phyloP scores from a whole-genome alignment of 129 eudicot species.

The Smallanthus sonchifolius region DNA sequence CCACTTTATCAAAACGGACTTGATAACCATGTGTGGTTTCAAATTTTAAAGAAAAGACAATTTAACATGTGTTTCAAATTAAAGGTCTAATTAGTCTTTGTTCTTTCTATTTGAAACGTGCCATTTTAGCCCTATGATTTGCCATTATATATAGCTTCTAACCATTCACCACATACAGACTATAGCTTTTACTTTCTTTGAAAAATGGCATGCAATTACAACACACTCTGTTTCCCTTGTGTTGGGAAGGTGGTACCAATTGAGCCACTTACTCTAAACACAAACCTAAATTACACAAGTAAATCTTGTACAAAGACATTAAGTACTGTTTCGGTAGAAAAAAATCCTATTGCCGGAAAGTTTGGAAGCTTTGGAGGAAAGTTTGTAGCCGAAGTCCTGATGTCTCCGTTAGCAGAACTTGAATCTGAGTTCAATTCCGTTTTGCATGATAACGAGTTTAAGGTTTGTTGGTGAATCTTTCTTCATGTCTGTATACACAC shows the following conservation, averaged over 20 bases:
- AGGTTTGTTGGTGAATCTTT: constrained; percentile 39
- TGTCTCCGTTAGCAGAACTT: constrained; percentile 44
- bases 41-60: too few species aligned
- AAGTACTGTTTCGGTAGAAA: constrained; percentile 6
- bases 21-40: too few species aligned
- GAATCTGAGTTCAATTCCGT: constrained; percentile 37
- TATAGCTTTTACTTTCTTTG: too few species aligned
- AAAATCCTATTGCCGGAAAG: constrained; percentile 27
- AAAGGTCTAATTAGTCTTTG: too few species aligned
- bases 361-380: constrained; percentile 70
- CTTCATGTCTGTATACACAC: too few species aligned
- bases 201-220: constrained; percentile 28
- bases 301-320: constrained; percentile 21
- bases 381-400: constrained; percentile 56
- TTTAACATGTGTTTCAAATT: too few species aligned
- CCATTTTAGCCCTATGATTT: too few species aligned
- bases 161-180: too few species aligned
- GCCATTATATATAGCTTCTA: too few species aligned
- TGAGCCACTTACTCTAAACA: constrained; percentile 11
- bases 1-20: too few species aligned
- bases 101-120: too few species aligned
- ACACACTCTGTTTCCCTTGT: constrained; percentile 13
- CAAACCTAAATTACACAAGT: constrained; percentile 3
- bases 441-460: constrained; percentile 49
- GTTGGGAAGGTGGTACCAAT: constrained; percentile 9